A percentile compares a stretch with the other conserved stretches of the same genome.
Evolutionary conservation across 2,329 filamentous ascomycete species (phyloP).

Genomic region (Colletotrichum kahawae): DNA sequence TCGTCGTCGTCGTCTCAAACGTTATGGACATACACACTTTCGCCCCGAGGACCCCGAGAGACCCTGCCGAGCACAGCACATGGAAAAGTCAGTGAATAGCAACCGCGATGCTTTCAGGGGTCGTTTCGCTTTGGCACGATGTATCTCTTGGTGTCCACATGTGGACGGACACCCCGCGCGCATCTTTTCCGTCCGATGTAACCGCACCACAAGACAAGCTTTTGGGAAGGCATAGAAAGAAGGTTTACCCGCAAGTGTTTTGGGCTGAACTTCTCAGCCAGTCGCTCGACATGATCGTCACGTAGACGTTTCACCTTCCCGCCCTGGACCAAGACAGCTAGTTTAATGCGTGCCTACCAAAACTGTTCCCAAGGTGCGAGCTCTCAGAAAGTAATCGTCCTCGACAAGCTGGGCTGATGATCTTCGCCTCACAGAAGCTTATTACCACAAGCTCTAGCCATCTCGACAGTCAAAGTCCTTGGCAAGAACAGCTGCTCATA

Average conservation of each 20-base stretch:
- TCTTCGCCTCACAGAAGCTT: neutral
- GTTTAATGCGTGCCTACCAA: neutral
- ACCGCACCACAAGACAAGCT: neutral
- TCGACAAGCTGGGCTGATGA: neutral
- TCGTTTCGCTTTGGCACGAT: neutral
- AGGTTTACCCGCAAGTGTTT: conserved; percentile 5
- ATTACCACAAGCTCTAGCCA: neutral
- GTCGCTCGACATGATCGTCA: neutral
- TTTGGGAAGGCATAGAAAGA: neutral
- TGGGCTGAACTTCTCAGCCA: conserved; percentile 5
- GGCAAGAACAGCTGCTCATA: neutral
- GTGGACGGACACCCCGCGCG: neutral
- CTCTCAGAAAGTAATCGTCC: neutral
- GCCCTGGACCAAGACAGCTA: neutral
- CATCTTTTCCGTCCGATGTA: conserved; percentile 1
- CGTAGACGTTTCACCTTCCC: neutral
- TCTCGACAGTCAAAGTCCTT: neutral
- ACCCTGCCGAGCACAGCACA: neutral
- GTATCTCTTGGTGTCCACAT: neutral
- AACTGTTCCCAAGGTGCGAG: neutral
- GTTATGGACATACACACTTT: neutral
- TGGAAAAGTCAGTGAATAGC: neutral
- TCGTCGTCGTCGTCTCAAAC: conserved; percentile 9
- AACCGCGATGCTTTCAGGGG: neutral
- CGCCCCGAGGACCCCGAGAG: neutral